Evolutionary conservation across 306 rosid genomes (phyloP).

Genomic region (Prunus padus): DNA sequence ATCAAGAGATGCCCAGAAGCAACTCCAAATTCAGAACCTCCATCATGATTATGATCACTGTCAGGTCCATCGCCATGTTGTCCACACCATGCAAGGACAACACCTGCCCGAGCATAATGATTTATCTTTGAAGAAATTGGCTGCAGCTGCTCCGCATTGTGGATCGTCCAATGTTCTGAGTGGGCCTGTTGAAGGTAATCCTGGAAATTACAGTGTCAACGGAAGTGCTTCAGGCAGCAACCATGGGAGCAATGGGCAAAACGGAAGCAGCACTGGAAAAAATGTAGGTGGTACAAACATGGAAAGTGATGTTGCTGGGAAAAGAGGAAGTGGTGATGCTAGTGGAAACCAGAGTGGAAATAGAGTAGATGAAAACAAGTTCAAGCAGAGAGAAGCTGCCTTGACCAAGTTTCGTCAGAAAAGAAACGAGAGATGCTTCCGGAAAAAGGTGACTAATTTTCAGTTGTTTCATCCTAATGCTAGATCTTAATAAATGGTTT

Average conservation of each 20-base stretch:
- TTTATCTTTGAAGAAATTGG: slow-evolving; percentile 52
- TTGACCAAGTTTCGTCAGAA: slow-evolving; percentile 73
- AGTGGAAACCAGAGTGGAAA: slow-evolving; percentile 49
- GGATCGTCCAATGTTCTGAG: slow-evolving; percentile 61
- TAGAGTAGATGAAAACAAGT: slow-evolving; percentile 50
- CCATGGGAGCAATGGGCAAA: slow-evolving; percentile 76
- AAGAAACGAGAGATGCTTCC: slow-evolving; percentile 75
- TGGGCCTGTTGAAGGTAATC: slow-evolving; percentile 55
- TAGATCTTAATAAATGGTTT: not conserved
- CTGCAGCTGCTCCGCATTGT: slow-evolving; percentile 52
- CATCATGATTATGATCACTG: slow-evolving; percentile 36
- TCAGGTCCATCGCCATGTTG: slow-evolving; percentile 26
- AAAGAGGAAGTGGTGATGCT: slow-evolving; percentile 63
- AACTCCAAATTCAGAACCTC: slow-evolving; percentile 43
- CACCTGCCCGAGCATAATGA: slow-evolving; percentile 43
- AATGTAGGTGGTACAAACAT: slow-evolving; percentile 54
- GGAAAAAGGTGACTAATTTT: slow-evolving; percentile 55
- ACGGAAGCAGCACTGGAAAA: slow-evolving; percentile 55
- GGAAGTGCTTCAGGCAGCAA: slow-evolving; percentile 77
- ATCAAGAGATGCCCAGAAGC: slow-evolving; percentile 42
- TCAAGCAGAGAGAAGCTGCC: slow-evolving; percentile 73
- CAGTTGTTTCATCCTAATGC: not conserved
- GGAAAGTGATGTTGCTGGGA: slow-evolving; percentile 52
- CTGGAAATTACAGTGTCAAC: slow-evolving; percentile 55
- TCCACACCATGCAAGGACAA: slow-evolving; percentile 40